These are phyloP conservation scores for Saturnispora sekii DNA, from an alignment of 805 yeast genomes.

Conservation along the genomic window DNA sequence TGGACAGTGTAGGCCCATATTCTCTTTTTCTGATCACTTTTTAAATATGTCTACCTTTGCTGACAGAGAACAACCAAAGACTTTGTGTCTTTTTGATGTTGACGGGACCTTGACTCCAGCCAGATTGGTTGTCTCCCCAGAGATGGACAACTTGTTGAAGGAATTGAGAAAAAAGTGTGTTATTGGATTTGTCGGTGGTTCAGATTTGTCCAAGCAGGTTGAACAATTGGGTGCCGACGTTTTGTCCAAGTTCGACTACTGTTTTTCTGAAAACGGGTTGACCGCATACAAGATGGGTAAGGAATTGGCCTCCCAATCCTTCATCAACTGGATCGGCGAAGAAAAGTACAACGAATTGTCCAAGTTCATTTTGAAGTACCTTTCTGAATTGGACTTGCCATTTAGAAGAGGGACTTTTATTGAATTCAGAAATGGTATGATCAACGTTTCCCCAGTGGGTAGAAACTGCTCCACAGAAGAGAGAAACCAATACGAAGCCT, in stretches of 20 bases:
- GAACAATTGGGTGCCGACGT: constrained; percentile 89
- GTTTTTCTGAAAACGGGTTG: constrained; percentile 95
- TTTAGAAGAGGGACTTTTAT: constrained; percentile 97
- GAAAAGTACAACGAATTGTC: constrained; percentile 85
- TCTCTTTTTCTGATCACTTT: background rate
- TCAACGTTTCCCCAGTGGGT: constrained; percentile 96
- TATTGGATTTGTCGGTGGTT: constrained; percentile 97
- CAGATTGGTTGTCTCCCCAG: constrained; percentile 59
- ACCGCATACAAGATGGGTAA: constrained; percentile 93
- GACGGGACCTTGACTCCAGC: constrained; percentile 99
- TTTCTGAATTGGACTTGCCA: constrained; percentile 82
- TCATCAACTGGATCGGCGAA: constrained; percentile 92
- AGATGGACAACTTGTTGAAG: constrained; percentile 61
- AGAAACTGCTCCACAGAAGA: constrained; percentile 94
- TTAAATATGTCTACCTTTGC: constrained; percentile 36
- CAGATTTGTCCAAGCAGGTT: constrained; percentile 86
- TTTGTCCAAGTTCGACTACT: constrained; percentile 78
- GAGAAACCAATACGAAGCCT: constrained; percentile 86
- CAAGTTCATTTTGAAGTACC: constrained; percentile 75
- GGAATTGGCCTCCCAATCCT: constrained; percentile 85
- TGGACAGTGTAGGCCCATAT: background rate
- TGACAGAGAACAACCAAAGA: constrained; percentile 72
- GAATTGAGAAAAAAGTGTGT: constrained; percentile 86
- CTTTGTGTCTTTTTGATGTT: constrained; percentile 89
- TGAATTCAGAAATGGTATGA: constrained; percentile 99